Evolutionary conservation across 768 basidiomycete genomes (phyloP).

Genomic region (Tylopilus cervinicoccineus): DNA sequence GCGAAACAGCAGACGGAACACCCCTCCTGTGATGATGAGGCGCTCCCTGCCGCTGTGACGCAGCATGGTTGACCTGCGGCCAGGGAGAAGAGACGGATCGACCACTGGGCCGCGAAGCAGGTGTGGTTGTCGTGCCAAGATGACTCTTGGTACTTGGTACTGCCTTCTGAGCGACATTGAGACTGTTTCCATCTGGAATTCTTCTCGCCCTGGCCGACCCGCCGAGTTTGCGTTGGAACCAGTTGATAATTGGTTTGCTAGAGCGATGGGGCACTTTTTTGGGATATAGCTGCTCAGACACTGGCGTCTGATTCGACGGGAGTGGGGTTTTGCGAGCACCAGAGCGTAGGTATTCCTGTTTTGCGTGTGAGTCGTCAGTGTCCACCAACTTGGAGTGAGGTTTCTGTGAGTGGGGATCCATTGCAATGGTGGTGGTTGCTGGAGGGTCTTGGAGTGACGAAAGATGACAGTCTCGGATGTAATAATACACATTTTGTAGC

Average conservation of each 20-base stretch:
- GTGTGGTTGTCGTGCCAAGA: slow-evolving; percentile 5
- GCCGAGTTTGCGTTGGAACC: slow-evolving; percentile 84
- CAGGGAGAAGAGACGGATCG: slow-evolving; percentile 29
- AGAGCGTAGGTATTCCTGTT: slow-evolving; percentile 14
- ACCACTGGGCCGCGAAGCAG: slow-evolving; percentile 21
- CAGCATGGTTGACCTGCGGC: slow-evolving; percentile 16
- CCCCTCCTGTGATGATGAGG: slow-evolving; percentile 16
- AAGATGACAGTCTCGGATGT: slow-evolving; percentile 17
- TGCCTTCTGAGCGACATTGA: slow-evolving; percentile 12
- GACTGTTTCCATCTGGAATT: slow-evolving; percentile 31
- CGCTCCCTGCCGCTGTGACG: slow-evolving; percentile 26
- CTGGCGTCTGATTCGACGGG: slow-evolving; percentile 22
- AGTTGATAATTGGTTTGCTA: slow-evolving; percentile 84
- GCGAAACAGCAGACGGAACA: slow-evolving; percentile 24
- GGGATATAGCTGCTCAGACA: slow-evolving; percentile 34
- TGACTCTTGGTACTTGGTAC: slow-evolving; percentile 14
- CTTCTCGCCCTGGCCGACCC: slow-evolving; percentile 61
- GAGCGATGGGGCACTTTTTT: slow-evolving; percentile 68
- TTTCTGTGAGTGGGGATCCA: slow-evolving; percentile 11
- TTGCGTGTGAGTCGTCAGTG: slow-evolving; percentile 7
- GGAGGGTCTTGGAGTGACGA: slow-evolving; percentile 1
- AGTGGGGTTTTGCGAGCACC: slow-evolving; percentile 17
- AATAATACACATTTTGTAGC: too few relatives aligned
- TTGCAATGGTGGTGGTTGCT: slow-evolving; percentile 9
- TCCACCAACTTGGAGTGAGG: slow-evolving; percentile 12